Percentiles rank a stretch among this genome's conserved stretches.
phyloP scores from a whole-genome alignment of 2,329 filamentous ascomycete species.

The Sordariomycetes sp. region DNA sequence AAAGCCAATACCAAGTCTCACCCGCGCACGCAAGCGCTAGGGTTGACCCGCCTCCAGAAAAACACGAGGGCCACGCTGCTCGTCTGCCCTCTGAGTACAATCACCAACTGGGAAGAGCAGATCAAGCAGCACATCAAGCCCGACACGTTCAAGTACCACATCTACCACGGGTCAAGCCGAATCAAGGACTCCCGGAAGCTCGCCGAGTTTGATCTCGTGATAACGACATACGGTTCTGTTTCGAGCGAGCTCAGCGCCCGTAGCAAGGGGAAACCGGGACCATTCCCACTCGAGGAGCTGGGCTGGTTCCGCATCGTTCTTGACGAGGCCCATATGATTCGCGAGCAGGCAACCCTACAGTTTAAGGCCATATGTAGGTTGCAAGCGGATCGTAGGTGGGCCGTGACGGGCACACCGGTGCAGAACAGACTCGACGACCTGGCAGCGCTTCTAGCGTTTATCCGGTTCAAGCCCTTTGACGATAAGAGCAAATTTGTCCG shows the following conservation, averaged over 20 bases:
- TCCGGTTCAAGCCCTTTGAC: conserved; percentile 77
- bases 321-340: conserved; percentile 91
- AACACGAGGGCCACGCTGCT: conserved; percentile 77
- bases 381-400: conserved; percentile 77
- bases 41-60: conserved; percentile 39
- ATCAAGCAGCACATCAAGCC: conserved; percentile 69
- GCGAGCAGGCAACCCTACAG: conserved; percentile 70
- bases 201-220: conserved; percentile 67
- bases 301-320: conserved; percentile 92
- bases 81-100: conserved; percentile 79
- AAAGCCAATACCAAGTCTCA: conserved; percentile 23
- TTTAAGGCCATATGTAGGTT: conserved; percentile 78
- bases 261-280: conserved; percentile 46
- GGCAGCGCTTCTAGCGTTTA: conserved; percentile 74
- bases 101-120: conserved; percentile 92
- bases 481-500: conserved; percentile 65
- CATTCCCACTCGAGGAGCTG: conserved; percentile 61
- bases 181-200: conserved; percentile 59
- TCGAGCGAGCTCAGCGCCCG: conserved; percentile 65
- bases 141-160: conserved; percentile 57
- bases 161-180: conserved; percentile 77
- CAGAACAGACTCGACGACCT: conserved; percentile 91
- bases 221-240: conserved; percentile 88
- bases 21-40: conserved; percentile 22
- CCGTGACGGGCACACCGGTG: conserved; percentile 92